Base-by-base conservation (phyloP, 192 early-diverging fungal species). In the Allomyces javanicus region DNA sequence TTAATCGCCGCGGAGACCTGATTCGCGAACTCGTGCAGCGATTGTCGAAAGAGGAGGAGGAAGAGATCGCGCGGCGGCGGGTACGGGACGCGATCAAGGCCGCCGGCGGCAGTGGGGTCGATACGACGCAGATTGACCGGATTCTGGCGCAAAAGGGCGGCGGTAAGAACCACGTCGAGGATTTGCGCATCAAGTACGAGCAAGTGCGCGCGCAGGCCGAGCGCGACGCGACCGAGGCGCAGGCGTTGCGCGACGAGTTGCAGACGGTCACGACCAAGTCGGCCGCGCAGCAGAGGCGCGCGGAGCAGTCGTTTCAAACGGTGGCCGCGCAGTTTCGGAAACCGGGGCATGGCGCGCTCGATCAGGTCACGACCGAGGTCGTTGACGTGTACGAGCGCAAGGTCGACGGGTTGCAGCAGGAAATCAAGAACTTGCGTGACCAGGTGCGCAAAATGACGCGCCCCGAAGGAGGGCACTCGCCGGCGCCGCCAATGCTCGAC, bases 311-410 rank as follows among this genome's bases (percentile, higher is more conserved):
- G 17, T 58, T 78, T 68, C 43, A 61, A 4, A 40, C 40, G 21
- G 68, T 76, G 12, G 67, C 72, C 0, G 71, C 64, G 23, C 71
- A 75, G 63, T 71, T 65, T 44, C 22, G 55, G 14, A 44, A 67
- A 9, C 73, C 72, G 1, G 43, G 62, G 24, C 67, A 72, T 25
- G 72, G 72, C 44, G 77, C 74, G 6, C n/a, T 75, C 9, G 77
- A 78, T 63, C 68, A 74, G 21, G 26, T 78, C 25, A 76, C 74
- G 5, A 43, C 72, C 44, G 77, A 76, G 63, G 77, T 78, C 58
- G 68, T 78, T 17, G 66, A 73, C 14, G 74, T 72, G 1, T 78
- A 78, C 66, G 77, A 78, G 61, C 33, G 55, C 11, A 73, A 70
- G 44, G 43, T 78, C 1, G 61, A 22, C 0, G 65, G 71, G 7